These are phyloP conservation scores for Lipomyces lipofer DNA, from an alignment of 805 yeast species.

Conservation along the genomic window DNA sequence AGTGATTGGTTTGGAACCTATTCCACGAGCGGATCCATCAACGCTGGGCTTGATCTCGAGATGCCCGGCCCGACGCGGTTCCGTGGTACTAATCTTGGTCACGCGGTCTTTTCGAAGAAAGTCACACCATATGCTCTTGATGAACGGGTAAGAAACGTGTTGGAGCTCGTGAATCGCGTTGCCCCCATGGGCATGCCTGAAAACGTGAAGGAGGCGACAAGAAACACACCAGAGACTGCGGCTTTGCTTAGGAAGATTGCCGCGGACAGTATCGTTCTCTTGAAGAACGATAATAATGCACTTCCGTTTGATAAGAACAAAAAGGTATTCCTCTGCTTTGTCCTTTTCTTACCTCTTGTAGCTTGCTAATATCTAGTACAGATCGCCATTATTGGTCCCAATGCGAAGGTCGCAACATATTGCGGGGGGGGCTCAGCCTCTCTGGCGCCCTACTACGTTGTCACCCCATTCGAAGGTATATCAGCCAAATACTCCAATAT, in stretches of 20 bases:
- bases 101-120: slow-evolving; percentile 47
- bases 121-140: slow-evolving; percentile 47
- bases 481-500: slow-evolving; percentile 1
- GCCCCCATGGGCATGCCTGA: slow-evolving; percentile 47
- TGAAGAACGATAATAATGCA: slow-evolving; percentile 52
- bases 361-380: neutral
- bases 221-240: slow-evolving; percentile 47
- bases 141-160: slow-evolving; percentile 48
- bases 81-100: slow-evolving; percentile 45
- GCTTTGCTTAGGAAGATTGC: slow-evolving; percentile 48
- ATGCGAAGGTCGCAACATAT: slow-evolving; percentile 19
- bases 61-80: slow-evolving; percentile 66
- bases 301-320: slow-evolving; percentile 51
- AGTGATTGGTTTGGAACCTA: slow-evolving; percentile 67
- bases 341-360: neutral
- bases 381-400: slow-evolving; percentile 59
- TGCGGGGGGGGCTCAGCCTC: slow-evolving; percentile 29
- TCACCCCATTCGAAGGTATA: slow-evolving; percentile 25
- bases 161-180: slow-evolving; percentile 49
- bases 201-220: slow-evolving; percentile 35
- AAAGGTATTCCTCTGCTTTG: slow-evolving; percentile 16
- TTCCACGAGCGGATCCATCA: slow-evolving; percentile 48
- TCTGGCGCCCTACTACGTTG: slow-evolving; percentile 15
- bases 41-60: slow-evolving; percentile 62
- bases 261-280: slow-evolving; percentile 55